Evolutionary conservation across 2,329 filamentous ascomycete genomes (phyloP).

Genomic region (Diaporthe sp.): DNA sequence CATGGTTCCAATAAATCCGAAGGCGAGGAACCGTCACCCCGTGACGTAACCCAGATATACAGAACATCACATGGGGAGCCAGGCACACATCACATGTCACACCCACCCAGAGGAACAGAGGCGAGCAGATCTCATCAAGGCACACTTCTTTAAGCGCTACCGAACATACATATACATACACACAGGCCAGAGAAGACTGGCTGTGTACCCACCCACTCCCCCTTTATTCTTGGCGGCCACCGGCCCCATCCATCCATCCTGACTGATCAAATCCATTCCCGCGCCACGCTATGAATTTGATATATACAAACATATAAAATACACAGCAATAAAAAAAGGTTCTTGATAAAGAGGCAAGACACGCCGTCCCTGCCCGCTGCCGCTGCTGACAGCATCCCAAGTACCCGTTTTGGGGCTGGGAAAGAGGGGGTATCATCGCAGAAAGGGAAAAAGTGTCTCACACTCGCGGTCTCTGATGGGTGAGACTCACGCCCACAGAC

Average conservation of each 20-base stretch:
- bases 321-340: background rate
- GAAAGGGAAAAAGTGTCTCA: background rate
- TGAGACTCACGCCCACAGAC: background rate
- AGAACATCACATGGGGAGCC: no score
- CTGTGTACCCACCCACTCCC: background rate
- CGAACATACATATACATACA: background rate
- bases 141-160: background rate
- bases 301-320: slow-evolving; percentile 5
- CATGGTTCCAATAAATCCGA: no score
- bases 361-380: background rate
- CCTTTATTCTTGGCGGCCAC: no score
- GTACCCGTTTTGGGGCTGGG: background rate
- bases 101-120: background rate
- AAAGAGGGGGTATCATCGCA: slow-evolving; percentile 21
- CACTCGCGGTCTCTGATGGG: background rate
- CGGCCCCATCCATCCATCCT: background rate
- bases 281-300: slow-evolving; percentile 12
- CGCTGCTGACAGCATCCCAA: background rate
- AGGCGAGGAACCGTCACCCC: no score
- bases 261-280: background rate
- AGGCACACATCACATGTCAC: no score
- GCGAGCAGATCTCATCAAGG: background rate
- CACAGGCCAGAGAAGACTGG: background rate
- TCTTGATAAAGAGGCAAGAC: background rate
- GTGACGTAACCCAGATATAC: no score